phyloP scores from a whole-genome alignment of 2,329 filamentous ascomycete species.

The Incumbomyces lentus region DNA sequence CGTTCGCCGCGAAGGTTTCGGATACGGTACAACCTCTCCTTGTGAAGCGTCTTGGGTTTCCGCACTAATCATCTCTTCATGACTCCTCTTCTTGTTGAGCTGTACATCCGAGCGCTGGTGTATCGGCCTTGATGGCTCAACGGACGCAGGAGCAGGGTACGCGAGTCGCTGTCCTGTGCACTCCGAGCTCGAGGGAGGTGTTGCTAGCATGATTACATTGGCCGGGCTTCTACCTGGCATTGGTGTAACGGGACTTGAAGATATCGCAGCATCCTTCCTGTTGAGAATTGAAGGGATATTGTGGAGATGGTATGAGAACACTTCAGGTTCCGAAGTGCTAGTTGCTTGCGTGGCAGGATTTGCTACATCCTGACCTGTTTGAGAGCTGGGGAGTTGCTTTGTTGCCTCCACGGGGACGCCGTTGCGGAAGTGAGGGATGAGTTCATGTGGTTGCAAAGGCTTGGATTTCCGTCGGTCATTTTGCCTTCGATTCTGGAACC shows the following conservation, averaged over 20 bases:
- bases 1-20: conserved; percentile 24
- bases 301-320: too few species aligned
- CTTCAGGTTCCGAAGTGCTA: too few species aligned
- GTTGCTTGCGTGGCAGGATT: background rate
- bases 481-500: conserved; percentile 93
- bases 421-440: conserved; percentile 35
- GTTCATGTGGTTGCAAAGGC: conserved; percentile 67
- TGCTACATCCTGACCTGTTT: conserved; percentile 1
- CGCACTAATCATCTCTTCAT: conserved; percentile 16
- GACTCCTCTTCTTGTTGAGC: conserved; percentile 11
- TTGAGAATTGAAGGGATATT: background rate
- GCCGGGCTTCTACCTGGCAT: background rate
- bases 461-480: conserved; percentile 84
- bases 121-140: background rate
- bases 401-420: conserved; percentile 1
- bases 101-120: background rate
- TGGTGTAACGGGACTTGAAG: background rate
- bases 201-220: background rate
- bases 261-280: background rate
- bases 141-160: too few species aligned
- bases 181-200: conserved; percentile 14
- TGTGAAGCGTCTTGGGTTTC: conserved; percentile 26
- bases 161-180: background rate
- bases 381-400: conserved; percentile 1
- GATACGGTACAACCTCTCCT: conserved; percentile 26